Evolutionary conservation across 176 grass and related monocot genomes (phyloP), one percentile per base, ranked within the genome.

Genomic region (Secale cereale): DNA sequence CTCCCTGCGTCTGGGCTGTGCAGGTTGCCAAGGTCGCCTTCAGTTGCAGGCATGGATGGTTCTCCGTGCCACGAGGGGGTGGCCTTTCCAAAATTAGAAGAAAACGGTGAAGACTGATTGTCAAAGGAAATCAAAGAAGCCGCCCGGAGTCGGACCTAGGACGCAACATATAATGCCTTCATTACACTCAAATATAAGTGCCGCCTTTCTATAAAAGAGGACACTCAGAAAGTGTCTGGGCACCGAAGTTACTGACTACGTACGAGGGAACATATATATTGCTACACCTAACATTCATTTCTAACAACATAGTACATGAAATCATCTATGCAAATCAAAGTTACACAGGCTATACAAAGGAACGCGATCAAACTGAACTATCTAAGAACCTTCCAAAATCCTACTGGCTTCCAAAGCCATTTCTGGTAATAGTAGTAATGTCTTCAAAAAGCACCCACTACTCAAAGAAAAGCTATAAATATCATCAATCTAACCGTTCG

Each of bases 61-160:
- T 70, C n/a, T 31, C 83, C 88, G 62, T 63, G 1, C 27, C 30
- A 65, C 14, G 10, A 69, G 87, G 86, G 12, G 6, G 10, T n/a
- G 32, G 48, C 48, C 48, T 17, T 41, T 4, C 31, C 68, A 71
- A 71, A 41, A 41, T 71, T 40, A 25, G 48, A 52, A 65, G 28
- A 8, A 65, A 30, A 30, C 13, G 11, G 62, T 15, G 27, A 65
- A 65, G 62, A 28, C 12, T 27, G 13, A 0, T 15, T 1, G 61
- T 64, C 26, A 28, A n/a, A n/a, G n/a, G n/a, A n/a, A 63, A 63
- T 25, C 23, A 63, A 63, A 63, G 25, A 63, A 63, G 12, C 11
- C 10, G 0, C 60, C 60, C 4, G 12, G 28, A 65, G 62, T 65
- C 8, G 28, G 25, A 65, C 13, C 62, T 64, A 2, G 26, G 8